A percentile compares a stretch with the other conserved stretches of the same genome.
These are phyloP conservation scores for Fusarium sororula DNA, from an alignment of 2,329 filamentous ascomycete genomes.

Conservation along the genomic window DNA sequence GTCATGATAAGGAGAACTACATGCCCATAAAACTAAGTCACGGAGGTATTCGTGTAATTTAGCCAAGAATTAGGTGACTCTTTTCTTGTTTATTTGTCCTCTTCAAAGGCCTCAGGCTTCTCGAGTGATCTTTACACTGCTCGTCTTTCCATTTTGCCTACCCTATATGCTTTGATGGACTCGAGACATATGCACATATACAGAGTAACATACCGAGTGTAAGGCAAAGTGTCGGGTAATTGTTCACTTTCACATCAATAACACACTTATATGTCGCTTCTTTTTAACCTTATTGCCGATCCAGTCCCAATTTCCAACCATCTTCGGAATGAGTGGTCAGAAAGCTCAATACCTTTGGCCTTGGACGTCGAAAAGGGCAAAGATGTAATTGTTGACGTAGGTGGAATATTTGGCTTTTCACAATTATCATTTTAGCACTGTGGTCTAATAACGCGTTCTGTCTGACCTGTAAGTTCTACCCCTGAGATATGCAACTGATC, in stretches of 20 bases:
- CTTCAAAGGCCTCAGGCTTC: not conserved
- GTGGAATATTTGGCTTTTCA: slow-evolving; percentile 7
- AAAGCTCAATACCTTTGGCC: not conserved
- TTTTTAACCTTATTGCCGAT: not conserved
- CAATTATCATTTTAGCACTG: not conserved
- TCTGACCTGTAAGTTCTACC: not conserved
- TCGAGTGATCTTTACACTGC: not conserved
- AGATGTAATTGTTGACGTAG: not conserved
- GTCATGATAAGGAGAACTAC: not conserved
- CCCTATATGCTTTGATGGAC: not conserved
- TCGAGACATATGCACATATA: not conserved
- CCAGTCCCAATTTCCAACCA: not conserved
- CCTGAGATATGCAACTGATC: slow-evolving; percentile 15
- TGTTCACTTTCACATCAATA: too few species aligned
- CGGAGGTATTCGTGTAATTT: not conserved
- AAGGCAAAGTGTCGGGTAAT: too few species aligned
- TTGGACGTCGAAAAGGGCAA: not conserved
- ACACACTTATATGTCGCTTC: not conserved
- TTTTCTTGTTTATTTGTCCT: not conserved
- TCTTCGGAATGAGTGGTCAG: too few species aligned
- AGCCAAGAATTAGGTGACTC: not conserved
- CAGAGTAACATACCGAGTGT: not conserved
- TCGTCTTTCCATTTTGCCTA: not conserved
- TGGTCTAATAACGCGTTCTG: not conserved
- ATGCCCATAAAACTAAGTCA: not conserved